Evolutionary conservation across 2,329 filamentous ascomycete genomes (phyloP), one percentile per base, ranked within the genome.

Genomic region (Lachnellula hyalina): DNA sequence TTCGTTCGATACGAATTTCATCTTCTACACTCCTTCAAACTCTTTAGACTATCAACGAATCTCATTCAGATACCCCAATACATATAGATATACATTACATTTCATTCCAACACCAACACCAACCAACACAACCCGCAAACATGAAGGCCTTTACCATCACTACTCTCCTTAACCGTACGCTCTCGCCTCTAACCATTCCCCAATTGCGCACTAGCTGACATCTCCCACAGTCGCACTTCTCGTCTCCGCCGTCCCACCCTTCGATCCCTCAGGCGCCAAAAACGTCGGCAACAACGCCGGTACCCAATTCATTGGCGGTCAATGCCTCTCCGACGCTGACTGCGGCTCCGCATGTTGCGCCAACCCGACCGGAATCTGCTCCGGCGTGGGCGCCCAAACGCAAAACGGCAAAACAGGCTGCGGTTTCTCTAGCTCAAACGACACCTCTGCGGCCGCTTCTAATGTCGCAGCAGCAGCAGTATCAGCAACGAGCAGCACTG

Each of bases 61-160:
- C 28, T 32, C 28, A 32, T 32, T 32, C 28, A 32, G 9, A 32
- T 12, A 32, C 12, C 28, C 3, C 9, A n/a, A 44, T 14, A 44
- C 8, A 19, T 14, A 19, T 44, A 19, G 11, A 44, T 19, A 21
- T 14, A 44, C 21, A 44, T 17, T 44, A 11, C 19, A 23, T 44
- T 44, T 11, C 6, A 40, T 17, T 79, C 15, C 79, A 11, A 9
- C 3, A 32, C 28, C 28, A 32, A 32, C 28, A 32, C 8, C 23
- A 23, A 23, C 23, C 28, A 32, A 32, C 28, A 32, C 28, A 32
- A 32, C 28, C 85, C 15, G 85, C 82, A 71, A 79, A 83, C 65
- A 80, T 85, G 76, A 56, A 58, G 28, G 17, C 42, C 17, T 45
- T 47, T 36, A 53, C 50, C 2, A 48, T 53, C 52, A 25, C 42